A percentile compares a stretch with the other conserved stretches of the same genome.
These are phyloP conservation scores for Glutinoglossum americanum DNA, from an alignment of 495 filamentous ascomycete species.

Conservation along the genomic window DNA sequence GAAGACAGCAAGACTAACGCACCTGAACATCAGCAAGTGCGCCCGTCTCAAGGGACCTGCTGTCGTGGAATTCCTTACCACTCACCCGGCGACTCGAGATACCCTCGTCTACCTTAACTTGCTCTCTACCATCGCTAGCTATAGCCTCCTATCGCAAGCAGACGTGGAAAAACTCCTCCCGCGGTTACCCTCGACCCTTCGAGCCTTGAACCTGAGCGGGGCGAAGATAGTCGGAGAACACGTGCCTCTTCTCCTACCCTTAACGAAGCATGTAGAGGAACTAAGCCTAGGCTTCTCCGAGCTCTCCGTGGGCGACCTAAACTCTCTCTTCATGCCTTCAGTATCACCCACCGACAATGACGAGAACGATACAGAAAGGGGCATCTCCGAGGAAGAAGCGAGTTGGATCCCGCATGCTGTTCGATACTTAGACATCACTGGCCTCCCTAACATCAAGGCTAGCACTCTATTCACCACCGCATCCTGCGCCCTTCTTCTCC, in stretches of 20 bases:
- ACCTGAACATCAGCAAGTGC: conserved; percentile 64
- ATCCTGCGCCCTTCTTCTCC: conserved; percentile 35
- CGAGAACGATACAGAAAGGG: conserved; percentile 5
- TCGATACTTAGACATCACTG: conserved; percentile 57
- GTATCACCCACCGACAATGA: conserved; percentile 9
- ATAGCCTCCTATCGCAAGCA: conserved; percentile 44
- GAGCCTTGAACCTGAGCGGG: conserved; percentile 59
- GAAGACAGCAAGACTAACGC: conserved; percentile 46
- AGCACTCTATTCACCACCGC: conserved; percentile 37
- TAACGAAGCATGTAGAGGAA: conserved; percentile 67
- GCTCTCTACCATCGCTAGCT: conserved; percentile 49
- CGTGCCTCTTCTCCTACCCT: conserved; percentile 37
- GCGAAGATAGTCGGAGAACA: conserved; percentile 45
- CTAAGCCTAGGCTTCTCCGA: conserved; percentile 48
- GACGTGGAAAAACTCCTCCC: conserved; percentile 47
- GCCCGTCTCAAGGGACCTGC: conserved; percentile 40
- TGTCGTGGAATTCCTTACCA: conserved; percentile 50
- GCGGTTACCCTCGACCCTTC: conserved; percentile 42
- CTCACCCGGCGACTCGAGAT: conserved; percentile 45
- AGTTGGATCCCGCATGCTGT: conserved; percentile 40
- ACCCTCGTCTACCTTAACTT: conserved; percentile 56
- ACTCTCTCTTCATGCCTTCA: conserved; percentile 24
- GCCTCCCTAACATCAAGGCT: conserved; percentile 33
- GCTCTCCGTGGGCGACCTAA: conserved; percentile 41
- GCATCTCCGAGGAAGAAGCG: not conserved